phyloP scores from a whole-genome alignment of 2,329 filamentous ascomycete genomes.

The Ustulina deusta region DNA sequence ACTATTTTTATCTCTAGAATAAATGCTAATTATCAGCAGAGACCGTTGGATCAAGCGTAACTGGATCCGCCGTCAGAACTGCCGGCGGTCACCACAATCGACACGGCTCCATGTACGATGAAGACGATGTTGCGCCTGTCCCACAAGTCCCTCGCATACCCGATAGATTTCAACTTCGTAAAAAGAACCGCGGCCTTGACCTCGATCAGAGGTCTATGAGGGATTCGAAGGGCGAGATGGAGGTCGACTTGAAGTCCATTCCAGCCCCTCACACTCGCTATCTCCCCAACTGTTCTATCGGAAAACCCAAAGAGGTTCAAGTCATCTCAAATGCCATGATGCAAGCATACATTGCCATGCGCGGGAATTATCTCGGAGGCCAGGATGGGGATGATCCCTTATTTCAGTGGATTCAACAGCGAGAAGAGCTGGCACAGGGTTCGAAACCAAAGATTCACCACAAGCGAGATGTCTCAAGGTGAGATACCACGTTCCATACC shows the following conservation, averaged over 20 bases:
- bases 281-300: slow-evolving; percentile 43
- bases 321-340: slow-evolving; percentile 47
- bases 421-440: slow-evolving; percentile 22
- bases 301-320: slow-evolving; percentile 34
- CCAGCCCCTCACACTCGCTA: slow-evolving; percentile 31
- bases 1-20: background rate
- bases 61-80: background rate
- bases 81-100: background rate
- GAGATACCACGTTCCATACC: slow-evolving; percentile 7
- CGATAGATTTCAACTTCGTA: slow-evolving; percentile 2
- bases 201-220: background rate
- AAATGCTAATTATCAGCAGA: slow-evolving; percentile 16
- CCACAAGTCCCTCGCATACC: slow-evolving; percentile 37
- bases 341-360: slow-evolving; percentile 47
- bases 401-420: slow-evolving; percentile 45
- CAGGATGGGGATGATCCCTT: slow-evolving; percentile 40
- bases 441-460: slow-evolving; percentile 25
- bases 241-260: background rate
- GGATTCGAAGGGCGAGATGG: background rate
- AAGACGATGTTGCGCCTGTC: slow-evolving; percentile 8
- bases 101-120: background rate
- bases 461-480: slow-evolving; percentile 40
- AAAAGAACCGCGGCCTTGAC: background rate
- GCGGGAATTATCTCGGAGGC: slow-evolving; percentile 41
- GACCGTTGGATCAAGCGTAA: slow-evolving; percentile 10